These are phyloP conservation scores for Fagus crenata DNA, from an alignment of 306 rosid species.

Conservation along the genomic window DNA sequence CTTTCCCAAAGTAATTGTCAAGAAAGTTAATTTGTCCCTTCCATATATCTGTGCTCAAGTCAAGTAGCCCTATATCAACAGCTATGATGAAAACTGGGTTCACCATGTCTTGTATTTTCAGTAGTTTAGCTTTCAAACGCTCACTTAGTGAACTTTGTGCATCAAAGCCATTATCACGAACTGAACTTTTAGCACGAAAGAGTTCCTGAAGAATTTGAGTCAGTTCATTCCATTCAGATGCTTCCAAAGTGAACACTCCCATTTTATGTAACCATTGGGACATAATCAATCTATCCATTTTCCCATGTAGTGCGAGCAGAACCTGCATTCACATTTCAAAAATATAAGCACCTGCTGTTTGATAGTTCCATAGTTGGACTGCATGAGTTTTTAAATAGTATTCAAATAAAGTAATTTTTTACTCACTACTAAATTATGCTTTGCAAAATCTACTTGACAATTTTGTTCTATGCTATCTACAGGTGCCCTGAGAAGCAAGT, in stretches of 20 bases:
- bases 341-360: not conserved
- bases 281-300: constrained; percentile 65
- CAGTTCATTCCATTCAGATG: constrained; percentile 95
- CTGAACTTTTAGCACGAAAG: constrained; percentile 58
- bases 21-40: constrained; percentile 90
- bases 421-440: constrained; percentile 69
- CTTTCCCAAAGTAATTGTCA: constrained; percentile 68
- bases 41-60: constrained; percentile 98
- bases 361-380: not conserved
- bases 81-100: constrained; percentile 65
- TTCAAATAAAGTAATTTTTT: constrained; percentile 25
- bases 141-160: constrained; percentile 51
- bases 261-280: constrained; percentile 75
- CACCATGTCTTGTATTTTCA: constrained; percentile 58
- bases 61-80: constrained; percentile 83
- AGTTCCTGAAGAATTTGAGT: constrained; percentile 78
- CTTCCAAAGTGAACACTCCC: constrained; percentile 69
- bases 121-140: constrained; percentile 53
- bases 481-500: constrained; percentile 71
- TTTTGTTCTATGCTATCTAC: constrained; percentile 65
- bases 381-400: constrained; percentile 12
- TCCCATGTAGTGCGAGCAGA: constrained; percentile 76
- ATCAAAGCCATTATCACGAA: constrained; percentile 51
- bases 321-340: constrained; percentile 52
- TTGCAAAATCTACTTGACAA: constrained; percentile 57